Evolutionary conservation across 257 asterid genomes (phyloP).

Genomic region (Rhazya stricta): DNA sequence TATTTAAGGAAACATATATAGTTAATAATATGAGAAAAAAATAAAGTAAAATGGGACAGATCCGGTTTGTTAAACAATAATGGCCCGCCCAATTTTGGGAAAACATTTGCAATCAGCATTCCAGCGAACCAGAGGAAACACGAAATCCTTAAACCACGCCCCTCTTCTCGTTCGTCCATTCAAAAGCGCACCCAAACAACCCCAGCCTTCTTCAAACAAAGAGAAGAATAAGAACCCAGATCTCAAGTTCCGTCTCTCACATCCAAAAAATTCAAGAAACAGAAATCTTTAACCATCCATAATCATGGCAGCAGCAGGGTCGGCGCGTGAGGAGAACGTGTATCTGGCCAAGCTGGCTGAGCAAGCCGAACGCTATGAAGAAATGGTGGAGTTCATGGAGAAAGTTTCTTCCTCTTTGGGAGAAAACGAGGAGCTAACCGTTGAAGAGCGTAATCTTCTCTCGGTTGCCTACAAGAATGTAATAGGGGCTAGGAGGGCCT

Average conservation of each 20-base stretch:
- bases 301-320: conserved; percentile 27
- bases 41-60: background rate
- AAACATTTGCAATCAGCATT: background rate
- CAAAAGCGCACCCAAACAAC: conserved; percentile 3
- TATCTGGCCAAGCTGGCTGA: conserved; percentile 81
- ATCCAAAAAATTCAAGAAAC: background rate
- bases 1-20: too few relatives aligned
- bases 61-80: background rate
- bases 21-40: too few relatives aligned
- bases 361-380: conserved; percentile 73
- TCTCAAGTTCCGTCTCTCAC: conserved; percentile 16
- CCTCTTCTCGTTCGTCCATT: conserved; percentile 14
- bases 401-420: conserved; percentile 46
- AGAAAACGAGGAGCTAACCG: conserved; percentile 49
- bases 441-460: conserved; percentile 66
- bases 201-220: background rate
- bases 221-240: conserved; percentile 11
- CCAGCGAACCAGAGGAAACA: background rate
- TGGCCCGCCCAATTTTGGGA: background rate
- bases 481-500: conserved; percentile 66
- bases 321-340: conserved; percentile 66
- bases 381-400: conserved; percentile 78
- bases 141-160: conserved; percentile 13
- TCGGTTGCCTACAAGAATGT: conserved; percentile 77
- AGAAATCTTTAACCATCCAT: background rate